These are phyloP conservation scores for Colletotrichum musicola DNA, from an alignment of 2,329 filamentous ascomycete species.

Conservation along the genomic window DNA sequence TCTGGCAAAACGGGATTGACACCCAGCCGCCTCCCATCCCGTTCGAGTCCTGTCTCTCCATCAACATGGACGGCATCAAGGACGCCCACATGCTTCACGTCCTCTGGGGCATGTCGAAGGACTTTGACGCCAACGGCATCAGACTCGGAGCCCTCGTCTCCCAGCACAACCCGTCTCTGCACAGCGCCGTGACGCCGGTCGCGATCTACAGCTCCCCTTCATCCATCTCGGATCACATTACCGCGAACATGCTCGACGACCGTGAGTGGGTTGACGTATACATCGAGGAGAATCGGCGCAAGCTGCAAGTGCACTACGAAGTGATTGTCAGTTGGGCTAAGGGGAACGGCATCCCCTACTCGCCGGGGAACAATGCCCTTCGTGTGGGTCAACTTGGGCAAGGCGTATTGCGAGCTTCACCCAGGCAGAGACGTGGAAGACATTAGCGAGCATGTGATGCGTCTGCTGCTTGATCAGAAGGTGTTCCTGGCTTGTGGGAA, in stretches of 20 bases:
- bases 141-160: constrained; percentile 51
- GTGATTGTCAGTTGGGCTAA: constrained; percentile 52
- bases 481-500: constrained; percentile 53
- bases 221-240: constrained; percentile 26
- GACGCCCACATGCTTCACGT: constrained; percentile 57
- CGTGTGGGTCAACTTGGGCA: constrained; percentile 63
- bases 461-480: constrained; percentile 44
- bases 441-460: not conserved
- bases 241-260: constrained; percentile 37
- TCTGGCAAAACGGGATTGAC: constrained; percentile 55
- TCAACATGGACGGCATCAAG: constrained; percentile 49
- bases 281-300: constrained; percentile 55
- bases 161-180: constrained; percentile 43
- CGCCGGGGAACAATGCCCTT: constrained; percentile 64
- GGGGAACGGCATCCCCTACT: constrained; percentile 57
- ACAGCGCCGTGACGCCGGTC: constrained; percentile 21
- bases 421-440: constrained; percentile 85
- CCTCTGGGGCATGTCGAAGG: constrained; percentile 47
- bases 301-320: constrained; percentile 54
- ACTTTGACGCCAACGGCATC: constrained; percentile 60
- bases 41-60: constrained; percentile 58
- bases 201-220: constrained; percentile 31
- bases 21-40: constrained; percentile 46
- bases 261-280: constrained; percentile 55
- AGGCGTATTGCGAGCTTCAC: constrained; percentile 73